These are phyloP conservation scores for Austroboletus festivus DNA, from an alignment of 768 basidiomycete genomes.

Conservation along the genomic window DNA sequence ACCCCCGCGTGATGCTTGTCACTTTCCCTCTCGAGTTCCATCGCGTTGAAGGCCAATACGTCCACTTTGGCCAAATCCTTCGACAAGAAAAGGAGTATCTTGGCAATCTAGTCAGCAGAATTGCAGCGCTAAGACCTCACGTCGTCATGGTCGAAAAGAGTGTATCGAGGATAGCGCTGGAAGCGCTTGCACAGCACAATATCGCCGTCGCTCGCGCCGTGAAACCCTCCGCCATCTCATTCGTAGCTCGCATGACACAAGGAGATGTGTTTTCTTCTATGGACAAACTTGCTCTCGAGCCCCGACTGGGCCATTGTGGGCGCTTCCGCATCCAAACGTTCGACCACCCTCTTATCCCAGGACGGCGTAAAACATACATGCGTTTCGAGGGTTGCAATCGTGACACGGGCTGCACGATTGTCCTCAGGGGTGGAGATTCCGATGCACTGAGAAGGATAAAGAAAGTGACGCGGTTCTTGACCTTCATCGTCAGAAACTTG, in stretches of 20 bases:
- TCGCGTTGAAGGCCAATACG: conserved; percentile 87
- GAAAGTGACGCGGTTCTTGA: conserved; percentile 88
- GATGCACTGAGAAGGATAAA: conserved; percentile 83
- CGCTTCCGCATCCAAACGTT: conserved; percentile 89
- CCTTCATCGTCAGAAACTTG: conserved; percentile 88
- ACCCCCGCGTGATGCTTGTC: conserved; percentile 93
- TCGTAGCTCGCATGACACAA: conserved; percentile 91
- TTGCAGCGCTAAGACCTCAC: conserved; percentile 89
- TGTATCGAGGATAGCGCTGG: conserved; percentile 87
- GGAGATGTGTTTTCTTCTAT: conserved; percentile 94
- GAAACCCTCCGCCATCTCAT: conserved; percentile 82
- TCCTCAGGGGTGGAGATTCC: conserved; percentile 83
- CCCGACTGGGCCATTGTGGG: conserved; percentile 83
- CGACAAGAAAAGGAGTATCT: conserved; percentile 94
- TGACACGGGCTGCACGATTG: conserved; percentile 92
- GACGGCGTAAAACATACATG: conserved; percentile 93
- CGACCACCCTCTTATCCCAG: conserved; percentile 93
- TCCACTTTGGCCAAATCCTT: conserved; percentile 87
- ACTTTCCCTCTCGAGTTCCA: conserved; percentile 95
- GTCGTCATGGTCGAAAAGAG: conserved; percentile 89
- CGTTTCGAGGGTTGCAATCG: conserved; percentile 94
- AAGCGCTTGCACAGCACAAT: conserved; percentile 77
- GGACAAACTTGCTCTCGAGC: conserved; percentile 88
- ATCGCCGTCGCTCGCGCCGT: conserved; percentile 90
- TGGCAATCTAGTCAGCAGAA: conserved; percentile 80